These are phyloP conservation scores for Quercus dentata DNA, from an alignment of 306 rosid species.

Conservation along the genomic window DNA sequence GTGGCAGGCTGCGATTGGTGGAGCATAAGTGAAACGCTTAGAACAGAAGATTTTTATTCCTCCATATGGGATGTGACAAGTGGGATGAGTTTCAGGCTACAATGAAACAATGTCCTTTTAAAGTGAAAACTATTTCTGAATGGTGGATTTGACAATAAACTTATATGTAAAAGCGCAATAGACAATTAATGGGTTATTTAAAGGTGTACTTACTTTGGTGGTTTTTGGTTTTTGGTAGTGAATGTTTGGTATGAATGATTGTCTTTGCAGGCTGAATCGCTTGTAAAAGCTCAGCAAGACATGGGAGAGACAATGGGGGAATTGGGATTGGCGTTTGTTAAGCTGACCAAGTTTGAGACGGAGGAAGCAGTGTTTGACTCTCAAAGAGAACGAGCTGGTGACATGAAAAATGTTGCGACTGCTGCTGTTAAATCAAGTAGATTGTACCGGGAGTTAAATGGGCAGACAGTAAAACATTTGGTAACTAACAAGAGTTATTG, in stretches of 20 bases:
- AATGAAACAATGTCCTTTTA: neutral
- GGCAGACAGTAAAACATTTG: constrained; percentile 94
- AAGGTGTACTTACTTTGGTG: neutral
- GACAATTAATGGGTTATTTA: neutral
- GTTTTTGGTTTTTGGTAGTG: neutral
- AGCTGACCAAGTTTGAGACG: constrained; percentile 83
- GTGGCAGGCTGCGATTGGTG: too few relatives aligned
- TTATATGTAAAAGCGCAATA: neutral
- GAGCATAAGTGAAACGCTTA: too few relatives aligned
- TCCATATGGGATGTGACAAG: neutral
- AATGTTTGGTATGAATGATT: neutral
- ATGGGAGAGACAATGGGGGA: constrained; percentile 94
- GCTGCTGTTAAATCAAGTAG: constrained; percentile 95
- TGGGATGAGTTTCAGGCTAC: neutral
- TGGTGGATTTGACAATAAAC: neutral
- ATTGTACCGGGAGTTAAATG: constrained; percentile 82
- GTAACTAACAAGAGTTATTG: constrained; percentile 27
- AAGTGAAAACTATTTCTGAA: neutral
- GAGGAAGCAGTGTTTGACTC: constrained; percentile 68
- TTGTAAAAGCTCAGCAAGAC: constrained; percentile 94
- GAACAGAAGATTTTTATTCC: too few relatives aligned
- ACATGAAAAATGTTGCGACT: constrained; percentile 77
- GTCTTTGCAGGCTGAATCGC: constrained; percentile 83
- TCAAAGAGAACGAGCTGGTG: constrained; percentile 70
- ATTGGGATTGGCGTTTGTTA: constrained; percentile 84